Evolutionary conservation across 768 basidiomycete genomes (phyloP).

Genomic region (Rhodotorula sphaerocarpa): DNA sequence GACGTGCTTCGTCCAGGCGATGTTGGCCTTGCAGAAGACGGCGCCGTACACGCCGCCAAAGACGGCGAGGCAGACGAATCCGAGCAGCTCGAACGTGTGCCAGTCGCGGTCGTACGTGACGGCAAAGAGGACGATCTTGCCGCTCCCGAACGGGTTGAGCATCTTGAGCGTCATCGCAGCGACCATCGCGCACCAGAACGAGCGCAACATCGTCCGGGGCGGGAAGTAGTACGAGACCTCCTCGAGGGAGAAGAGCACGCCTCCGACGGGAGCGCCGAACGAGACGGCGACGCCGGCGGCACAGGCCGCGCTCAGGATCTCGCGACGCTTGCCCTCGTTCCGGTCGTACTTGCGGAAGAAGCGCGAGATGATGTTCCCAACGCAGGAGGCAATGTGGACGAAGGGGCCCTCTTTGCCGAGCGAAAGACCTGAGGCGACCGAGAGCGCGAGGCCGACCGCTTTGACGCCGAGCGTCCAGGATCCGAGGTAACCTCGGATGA

Average conservation of each 20-base stretch:
- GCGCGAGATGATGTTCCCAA: slow-evolving; percentile 86
- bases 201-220: slow-evolving; percentile 45
- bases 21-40: slow-evolving; percentile 76
- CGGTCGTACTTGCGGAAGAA: slow-evolving; percentile 81
- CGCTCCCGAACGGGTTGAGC: slow-evolving; percentile 89
- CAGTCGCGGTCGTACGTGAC: slow-evolving; percentile 89
- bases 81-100: slow-evolving; percentile 78
- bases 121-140: slow-evolving; percentile 84
- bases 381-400: slow-evolving; percentile 84
- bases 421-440: slow-evolving; percentile 84
- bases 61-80: slow-evolving; percentile 77
- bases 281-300: slow-evolving; percentile 97
- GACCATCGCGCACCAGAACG: slow-evolving; percentile 75
- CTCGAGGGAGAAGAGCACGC: slow-evolving; percentile 82
- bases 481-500: slow-evolving; percentile 85
- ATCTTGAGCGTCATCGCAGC: slow-evolving; percentile 71
- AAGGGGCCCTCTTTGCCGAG: slow-evolving; percentile 77
- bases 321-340: slow-evolving; percentile 93
- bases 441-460: slow-evolving; percentile 74
- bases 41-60: slow-evolving; percentile 93
- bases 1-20: slow-evolving; percentile 77
- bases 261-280: slow-evolving; percentile 78
- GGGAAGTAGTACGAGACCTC: slow-evolving; percentile 82
- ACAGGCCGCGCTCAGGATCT: slow-evolving; percentile 84
- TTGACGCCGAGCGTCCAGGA: slow-evolving; percentile 68